Evolutionary conservation across 2,329 filamentous ascomycete genomes (phyloP).

Genomic region (Alternaria metachromatica): DNA sequence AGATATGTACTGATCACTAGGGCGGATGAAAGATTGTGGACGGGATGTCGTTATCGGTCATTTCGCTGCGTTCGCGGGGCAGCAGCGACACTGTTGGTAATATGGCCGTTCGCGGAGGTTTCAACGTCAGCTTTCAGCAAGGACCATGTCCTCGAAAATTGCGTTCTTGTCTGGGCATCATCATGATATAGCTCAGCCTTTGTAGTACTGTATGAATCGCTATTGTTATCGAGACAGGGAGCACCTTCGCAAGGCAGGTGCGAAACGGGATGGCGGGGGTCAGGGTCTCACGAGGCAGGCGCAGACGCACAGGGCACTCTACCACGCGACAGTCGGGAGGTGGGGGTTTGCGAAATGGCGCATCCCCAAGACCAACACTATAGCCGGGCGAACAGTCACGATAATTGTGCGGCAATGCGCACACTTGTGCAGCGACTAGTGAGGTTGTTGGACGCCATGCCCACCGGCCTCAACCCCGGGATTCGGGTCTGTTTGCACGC

Average conservation of each 20-base stretch:
- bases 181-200: background rate
- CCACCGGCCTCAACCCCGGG: conserved; percentile 5
- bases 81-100: background rate
- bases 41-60: background rate
- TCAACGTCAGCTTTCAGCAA: background rate
- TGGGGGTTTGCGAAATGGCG: conserved; percentile 4
- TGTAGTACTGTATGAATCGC: background rate
- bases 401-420: conserved; percentile 2
- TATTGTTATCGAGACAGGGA: background rate
- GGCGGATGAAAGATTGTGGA: background rate
- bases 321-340: conserved; percentile 11
- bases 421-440: conserved; percentile 1
- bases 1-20: background rate
- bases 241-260: conserved; percentile 5
- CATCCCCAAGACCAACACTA: background rate
- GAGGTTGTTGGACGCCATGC: background rate
- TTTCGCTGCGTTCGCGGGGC: background rate
- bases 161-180: background rate
- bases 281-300: conserved; percentile 4
- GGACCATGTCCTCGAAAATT: background rate
- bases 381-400: background rate
- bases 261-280: conserved; percentile 9
- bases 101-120: background rate
- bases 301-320: conserved; percentile 10
- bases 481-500: conserved; percentile 4